These are phyloP conservation scores for Wallacemonas rigidus DNA, from an alignment of 208 protist genomes.

Conservation along the genomic window DNA sequence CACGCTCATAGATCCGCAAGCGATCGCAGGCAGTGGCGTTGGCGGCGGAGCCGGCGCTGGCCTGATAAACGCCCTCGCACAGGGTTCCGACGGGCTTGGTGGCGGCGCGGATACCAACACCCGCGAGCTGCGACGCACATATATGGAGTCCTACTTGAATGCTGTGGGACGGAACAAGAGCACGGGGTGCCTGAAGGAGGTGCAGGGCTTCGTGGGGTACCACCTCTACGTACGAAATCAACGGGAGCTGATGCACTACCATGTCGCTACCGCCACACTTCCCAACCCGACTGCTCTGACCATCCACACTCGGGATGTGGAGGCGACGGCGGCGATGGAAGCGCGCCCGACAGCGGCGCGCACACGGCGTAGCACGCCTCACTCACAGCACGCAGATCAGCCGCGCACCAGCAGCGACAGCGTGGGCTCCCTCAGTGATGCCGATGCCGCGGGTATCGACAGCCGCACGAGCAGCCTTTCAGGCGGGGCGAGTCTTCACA, in stretches of 20 bases:
- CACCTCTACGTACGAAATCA: constrained; percentile 29
- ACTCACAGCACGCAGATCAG: no score
- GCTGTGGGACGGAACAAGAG: constrained; percentile 22
- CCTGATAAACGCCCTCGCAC: neutral
- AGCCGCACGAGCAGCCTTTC: constrained; percentile 1
- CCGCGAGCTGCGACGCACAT: constrained; percentile 32
- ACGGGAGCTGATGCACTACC: constrained; percentile 19
- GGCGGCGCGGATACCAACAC: constrained; percentile 19
- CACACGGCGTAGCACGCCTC: neutral
- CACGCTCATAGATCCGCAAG: neutral
- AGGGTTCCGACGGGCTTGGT: neutral
- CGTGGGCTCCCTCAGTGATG: no score
- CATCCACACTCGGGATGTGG: no score
- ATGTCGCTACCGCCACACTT: neutral
- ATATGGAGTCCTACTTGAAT: constrained; percentile 57
- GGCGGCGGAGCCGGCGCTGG: neutral
- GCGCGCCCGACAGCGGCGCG: neutral
- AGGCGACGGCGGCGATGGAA: no score
- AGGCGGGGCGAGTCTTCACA: constrained; percentile 2
- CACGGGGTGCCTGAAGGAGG: constrained; percentile 42
- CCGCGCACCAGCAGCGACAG: no score
- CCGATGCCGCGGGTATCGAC: no score
- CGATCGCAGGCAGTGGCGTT: neutral
- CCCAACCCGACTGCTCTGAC: neutral
- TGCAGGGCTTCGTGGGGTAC: constrained; percentile 63